Evolutionary conservation across 2,329 filamentous ascomycete species (phyloP), one percentile per base, ranked within the genome.

Genomic region (Ceratocystis huliohia): DNA sequence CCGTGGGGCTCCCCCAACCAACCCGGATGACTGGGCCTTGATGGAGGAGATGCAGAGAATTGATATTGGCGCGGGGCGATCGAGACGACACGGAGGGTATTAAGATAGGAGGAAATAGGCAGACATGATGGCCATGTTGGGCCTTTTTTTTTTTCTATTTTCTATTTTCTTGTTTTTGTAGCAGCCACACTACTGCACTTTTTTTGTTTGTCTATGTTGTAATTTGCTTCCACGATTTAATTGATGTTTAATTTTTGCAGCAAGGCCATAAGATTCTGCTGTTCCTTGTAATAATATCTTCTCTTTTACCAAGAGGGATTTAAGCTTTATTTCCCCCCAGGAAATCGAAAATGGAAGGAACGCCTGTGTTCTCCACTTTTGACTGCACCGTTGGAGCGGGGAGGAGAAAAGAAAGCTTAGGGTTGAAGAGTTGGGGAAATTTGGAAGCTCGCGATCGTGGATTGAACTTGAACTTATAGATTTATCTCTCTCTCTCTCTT

Each of bases 41-140:
- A 82, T 88, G 74, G 80, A 89, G 69, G 88, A 92, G 75, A 82
- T 92, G 79, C 84, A 81, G 71, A 78, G 79, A 61, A 87, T 88
- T 69, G 84, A 88, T 71, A 81, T 88, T 69, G 85, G 85, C n/a
- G 77, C 78, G 28, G 84, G 84, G 2, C 77, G 84, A 67, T 81
- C 82, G 30, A 77, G 82, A 71, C 76, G 82, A 57, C 79, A 81
- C 64, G 76, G 77, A 10, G 66, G 66, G 28, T 78, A 78, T 68
- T 78, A 67, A 75, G 56, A n/a, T 10, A 65, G 17, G 13, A 61
- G 13, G 8, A 44, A 7, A 25, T 65, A 15, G 15, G n/a, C 20
- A 53, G 4, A 3, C 7, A 64, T 2, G 44, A 20, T 22, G 37
- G 15, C 48, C 5, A 17, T 63, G 44, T n/a, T 41, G 37, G 10